phyloP scores from a whole-genome alignment of 2,329 filamentous ascomycete species.

The Sporothrix mexicana region DNA sequence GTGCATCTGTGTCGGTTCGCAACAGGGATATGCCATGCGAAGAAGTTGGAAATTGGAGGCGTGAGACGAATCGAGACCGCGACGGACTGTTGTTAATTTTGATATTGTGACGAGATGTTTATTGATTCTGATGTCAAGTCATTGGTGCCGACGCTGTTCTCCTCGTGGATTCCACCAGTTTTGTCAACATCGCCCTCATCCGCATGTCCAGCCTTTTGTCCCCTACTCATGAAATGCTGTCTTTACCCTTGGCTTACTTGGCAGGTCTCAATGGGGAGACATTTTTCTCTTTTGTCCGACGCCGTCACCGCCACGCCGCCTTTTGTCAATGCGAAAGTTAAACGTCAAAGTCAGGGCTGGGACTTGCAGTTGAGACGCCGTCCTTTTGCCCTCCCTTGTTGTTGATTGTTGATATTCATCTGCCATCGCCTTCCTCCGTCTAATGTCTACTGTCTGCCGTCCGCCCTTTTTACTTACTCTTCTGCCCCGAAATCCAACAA shows the following conservation, averaged over 20 bases:
- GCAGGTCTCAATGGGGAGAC: background rate
- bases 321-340: no score
- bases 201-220: background rate
- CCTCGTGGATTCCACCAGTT: background rate
- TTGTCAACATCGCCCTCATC: background rate
- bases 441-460: no score
- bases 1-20: background rate
- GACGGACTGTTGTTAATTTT: background rate
- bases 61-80: background rate
- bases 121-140: background rate
- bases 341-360: no score
- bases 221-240: background rate
- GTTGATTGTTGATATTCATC: no score
- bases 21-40: background rate
- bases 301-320: background rate
- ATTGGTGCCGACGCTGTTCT: background rate
- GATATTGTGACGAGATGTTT: background rate
- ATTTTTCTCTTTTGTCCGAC: background rate
- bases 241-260: background rate
- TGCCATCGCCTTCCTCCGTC: no score
- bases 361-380: no score
- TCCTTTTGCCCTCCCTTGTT: no score
- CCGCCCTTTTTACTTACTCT: background rate
- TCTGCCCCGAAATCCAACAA: slow-evolving; percentile 7
- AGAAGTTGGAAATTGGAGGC: slow-evolving; percentile 11